phyloP scores from a whole-genome alignment of 2,329 filamentous ascomycete genomes.

The Trichoderma koningiopsis region DNA sequence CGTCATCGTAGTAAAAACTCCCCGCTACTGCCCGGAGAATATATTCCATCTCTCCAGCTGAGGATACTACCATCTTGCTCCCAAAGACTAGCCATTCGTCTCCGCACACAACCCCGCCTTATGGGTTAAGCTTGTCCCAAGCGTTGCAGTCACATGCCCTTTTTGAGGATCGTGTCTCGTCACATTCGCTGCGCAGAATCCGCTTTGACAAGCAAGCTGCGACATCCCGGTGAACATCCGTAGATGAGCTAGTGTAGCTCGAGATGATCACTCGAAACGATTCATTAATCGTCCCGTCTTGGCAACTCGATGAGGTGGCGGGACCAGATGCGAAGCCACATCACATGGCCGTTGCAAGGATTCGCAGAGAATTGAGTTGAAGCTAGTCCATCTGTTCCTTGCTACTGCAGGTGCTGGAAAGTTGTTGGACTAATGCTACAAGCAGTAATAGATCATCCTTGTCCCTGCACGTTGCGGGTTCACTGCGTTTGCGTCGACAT shows the following conservation, averaged over 20 bases:
- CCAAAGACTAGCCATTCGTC: neutral
- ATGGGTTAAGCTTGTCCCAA: neutral
- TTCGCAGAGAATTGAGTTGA: neutral
- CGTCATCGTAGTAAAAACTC: neutral
- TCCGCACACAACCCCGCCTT: neutral
- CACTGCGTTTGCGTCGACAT: neutral
- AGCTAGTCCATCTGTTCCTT: neutral
- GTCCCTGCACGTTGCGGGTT: neutral
- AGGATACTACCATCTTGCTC: neutral
- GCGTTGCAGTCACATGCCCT: neutral
- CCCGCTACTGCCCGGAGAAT: neutral
- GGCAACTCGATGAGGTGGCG: neutral
- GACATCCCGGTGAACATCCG: neutral
- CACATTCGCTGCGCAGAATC: neutral
- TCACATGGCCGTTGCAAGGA: neutral
- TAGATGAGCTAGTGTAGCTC: neutral
- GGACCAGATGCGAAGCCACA: neutral
- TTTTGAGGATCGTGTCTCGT: neutral
- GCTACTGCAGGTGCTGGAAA: neutral
- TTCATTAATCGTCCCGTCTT: neutral
- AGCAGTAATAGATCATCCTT: neutral
- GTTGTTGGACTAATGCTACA: neutral
- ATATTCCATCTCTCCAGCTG: neutral
- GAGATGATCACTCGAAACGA: neutral
- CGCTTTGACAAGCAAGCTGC: neutral